Base-by-base conservation (phyloP, 306 rosid species). In the Cajanus cajan region DNA sequence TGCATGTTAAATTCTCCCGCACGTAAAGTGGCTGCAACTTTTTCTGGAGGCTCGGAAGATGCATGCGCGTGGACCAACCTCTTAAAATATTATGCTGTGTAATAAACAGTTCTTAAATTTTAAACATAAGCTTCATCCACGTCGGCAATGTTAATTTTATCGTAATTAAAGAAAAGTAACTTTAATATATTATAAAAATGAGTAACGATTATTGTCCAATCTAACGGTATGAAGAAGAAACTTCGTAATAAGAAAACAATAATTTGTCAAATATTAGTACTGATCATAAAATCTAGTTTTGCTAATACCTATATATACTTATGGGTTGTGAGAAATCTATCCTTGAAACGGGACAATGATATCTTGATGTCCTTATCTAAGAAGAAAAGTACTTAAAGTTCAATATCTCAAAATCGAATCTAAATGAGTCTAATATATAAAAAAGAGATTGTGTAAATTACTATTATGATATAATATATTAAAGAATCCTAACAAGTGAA, bases 1-100 rank as follows among this genome's bases (percentile, higher is more conserved):
- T 79, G 57, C 57, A 37, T 80, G 80, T 52, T 74, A 74, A 68
- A 81, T 74, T 81, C 64, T 1, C 36, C 47, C 45, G 6, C 81
- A 81, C 65, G 80, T 74, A 81, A 81, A 81, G 85, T 81, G 57
- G 9, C 64, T 36, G 5, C 77, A 68, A 74, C 80, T 44, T 37
- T 74, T 73, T 74, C 52, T 24, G 61, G 75, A 52, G 58, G 39
- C 68, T 51, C 33, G 21, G 31, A 52, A 52, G 40, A 44, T 44
- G 82, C 82, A 57, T 57, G 82, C 63, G 39, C 39, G 63, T 63
- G 79, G 84, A 72, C 80, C 84, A 80, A 65, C 6, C 57, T 63
- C n/a, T 54, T 37, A 10, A 24, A 5, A 24, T n/a, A 70, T 10
- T 45, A 43, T 44, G 57, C 12, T 48, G 15, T 5, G 6, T 25